A percentile compares a stretch with the other conserved stretches of the same genome.
Evolutionary conservation across 345 rosid genomes (phyloP).

Genomic region (Eucalyptus paniculata): DNA sequence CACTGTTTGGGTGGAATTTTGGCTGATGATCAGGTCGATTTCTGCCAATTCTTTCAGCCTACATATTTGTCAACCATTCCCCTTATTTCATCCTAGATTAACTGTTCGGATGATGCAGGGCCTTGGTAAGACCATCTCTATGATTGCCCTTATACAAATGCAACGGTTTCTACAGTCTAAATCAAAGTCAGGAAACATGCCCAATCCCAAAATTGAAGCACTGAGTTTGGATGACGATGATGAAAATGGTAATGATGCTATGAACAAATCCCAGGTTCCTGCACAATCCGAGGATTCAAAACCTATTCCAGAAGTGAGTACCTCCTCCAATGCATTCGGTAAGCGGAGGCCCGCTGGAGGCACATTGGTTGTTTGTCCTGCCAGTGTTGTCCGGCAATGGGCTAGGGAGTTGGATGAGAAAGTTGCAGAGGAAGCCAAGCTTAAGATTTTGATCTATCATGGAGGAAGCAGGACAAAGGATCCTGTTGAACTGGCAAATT

Average conservation of each 20-base stretch:
- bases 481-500: conserved; percentile 72
- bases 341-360: conserved; percentile 71
- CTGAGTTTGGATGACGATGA: conserved; percentile 79
- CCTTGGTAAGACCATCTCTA: conserved; percentile 93
- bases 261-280: conserved; percentile 20
- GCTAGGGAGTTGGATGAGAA: conserved; percentile 83
- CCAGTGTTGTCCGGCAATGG: conserved; percentile 94
- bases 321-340: conserved; percentile 28
- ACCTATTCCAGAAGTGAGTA: conserved; percentile 31
- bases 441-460: conserved; percentile 66
- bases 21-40: conserved; percentile 94
- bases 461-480: conserved; percentile 87
- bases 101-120: conserved; percentile 33
- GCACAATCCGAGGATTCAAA: conserved; percentile 24
- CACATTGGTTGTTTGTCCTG: conserved; percentile 94
- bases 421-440: conserved; percentile 61
- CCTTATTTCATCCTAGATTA: background rate
- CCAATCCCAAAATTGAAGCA: conserved; percentile 51
- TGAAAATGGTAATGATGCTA: conserved; percentile 21
- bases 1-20: conserved; percentile 91
- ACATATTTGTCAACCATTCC: background rate
- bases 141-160: conserved; percentile 86
- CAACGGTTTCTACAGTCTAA: conserved; percentile 48
- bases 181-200: conserved; percentile 30
- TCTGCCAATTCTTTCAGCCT: background rate